A percentile compares a stretch with the other conserved stretches of the same genome.
Evolutionary conservation across 306 rosid genomes (phyloP).

Genomic region (Abrus pulchellus): DNA sequence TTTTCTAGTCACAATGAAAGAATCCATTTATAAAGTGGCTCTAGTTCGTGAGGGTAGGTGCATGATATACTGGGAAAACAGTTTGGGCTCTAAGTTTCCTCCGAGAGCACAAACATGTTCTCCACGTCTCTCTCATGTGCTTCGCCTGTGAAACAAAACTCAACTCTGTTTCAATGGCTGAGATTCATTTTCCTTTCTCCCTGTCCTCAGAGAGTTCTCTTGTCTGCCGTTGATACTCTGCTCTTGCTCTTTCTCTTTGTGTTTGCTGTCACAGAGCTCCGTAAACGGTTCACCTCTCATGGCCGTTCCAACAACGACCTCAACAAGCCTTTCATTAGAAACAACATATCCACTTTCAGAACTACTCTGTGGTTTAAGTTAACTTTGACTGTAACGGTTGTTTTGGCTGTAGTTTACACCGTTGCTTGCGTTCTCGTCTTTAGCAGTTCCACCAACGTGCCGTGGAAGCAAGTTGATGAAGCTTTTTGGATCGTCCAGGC

Average conservation of each 20-base stretch:
- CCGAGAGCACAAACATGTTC: constrained; percentile 49
- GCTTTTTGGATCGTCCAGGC: constrained; percentile 72
- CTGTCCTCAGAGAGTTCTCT: constrained; percentile 74
- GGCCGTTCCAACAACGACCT: constrained; percentile 35
- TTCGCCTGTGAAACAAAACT: constrained; percentile 48
- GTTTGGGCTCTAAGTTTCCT: not conserved
- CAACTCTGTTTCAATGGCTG: constrained; percentile 64
- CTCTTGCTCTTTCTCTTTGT: constrained; percentile 57
- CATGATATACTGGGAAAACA: not conserved
- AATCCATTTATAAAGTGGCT: not conserved
- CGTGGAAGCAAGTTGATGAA: constrained; percentile 64
- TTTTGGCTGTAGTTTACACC: constrained; percentile 55
- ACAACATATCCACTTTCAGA: not conserved
- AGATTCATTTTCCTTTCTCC: constrained; percentile 69
- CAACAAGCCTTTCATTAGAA: constrained; percentile 54
- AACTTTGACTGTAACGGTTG: constrained; percentile 49
- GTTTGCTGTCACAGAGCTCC: constrained; percentile 63
- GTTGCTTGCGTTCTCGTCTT: constrained; percentile 55
- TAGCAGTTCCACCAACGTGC: constrained; percentile 13
- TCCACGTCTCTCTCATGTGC: constrained; percentile 54
- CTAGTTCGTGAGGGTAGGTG: not conserved
- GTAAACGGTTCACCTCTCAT: constrained; percentile 47
- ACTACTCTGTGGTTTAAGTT: constrained; percentile 64
- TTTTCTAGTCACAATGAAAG: too few species aligned
- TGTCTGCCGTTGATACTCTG: constrained; percentile 56